Evolutionary conservation across 2,329 filamentous ascomycete species (phyloP).

Genomic region (Pleurostoma richardsiae): DNA sequence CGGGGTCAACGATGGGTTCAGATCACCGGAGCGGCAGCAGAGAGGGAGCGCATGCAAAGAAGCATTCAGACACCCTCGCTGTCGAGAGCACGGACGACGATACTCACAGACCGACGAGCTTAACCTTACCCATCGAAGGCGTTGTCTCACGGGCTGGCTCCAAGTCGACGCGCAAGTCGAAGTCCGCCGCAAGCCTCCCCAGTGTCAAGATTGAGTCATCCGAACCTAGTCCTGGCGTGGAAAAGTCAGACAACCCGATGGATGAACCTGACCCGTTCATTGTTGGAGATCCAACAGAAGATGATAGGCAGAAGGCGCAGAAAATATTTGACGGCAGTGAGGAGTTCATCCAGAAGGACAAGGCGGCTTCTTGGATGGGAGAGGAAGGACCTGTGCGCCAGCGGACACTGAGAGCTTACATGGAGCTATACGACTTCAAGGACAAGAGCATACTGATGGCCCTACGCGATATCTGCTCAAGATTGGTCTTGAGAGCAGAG

Average conservation of each 20-base stretch:
- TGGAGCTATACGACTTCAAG: conserved; percentile 85
- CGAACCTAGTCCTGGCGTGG: conserved; percentile 24
- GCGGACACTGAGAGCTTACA: conserved; percentile 68
- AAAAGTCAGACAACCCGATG: conserved; percentile 31
- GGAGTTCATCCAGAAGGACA: conserved; percentile 71
- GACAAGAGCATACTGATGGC: conserved; percentile 75
- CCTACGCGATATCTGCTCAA: conserved; percentile 74
- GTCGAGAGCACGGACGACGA: conserved; percentile 24
- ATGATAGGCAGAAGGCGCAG: conserved; percentile 72
- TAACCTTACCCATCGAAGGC: conserved; percentile 38
- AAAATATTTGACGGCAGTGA: conserved; percentile 83
- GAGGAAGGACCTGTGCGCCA: conserved; percentile 60
- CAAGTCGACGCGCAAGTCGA: conserved; percentile 30
- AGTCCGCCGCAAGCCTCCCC: conserved; percentile 29
- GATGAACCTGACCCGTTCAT: conserved; percentile 52
- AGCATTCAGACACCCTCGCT: conserved; percentile 14
- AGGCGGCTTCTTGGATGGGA: conserved; percentile 84
- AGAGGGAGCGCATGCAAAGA: not conserved
- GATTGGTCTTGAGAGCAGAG: conserved; percentile 80
- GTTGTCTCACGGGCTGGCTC: conserved; percentile 25
- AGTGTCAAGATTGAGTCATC: conserved; percentile 37
- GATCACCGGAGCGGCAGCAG: conserved; percentile 5
- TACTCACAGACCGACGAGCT: conserved; percentile 22
- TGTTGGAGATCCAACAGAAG: conserved; percentile 55
- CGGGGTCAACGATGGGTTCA: conserved; percentile 1